A percentile compares a stretch with the other conserved stretches of the same genome.
phyloP scores from a whole-genome alignment of 495 filamentous ascomycete genomes.

The Bacidia gigantensis region DNA sequence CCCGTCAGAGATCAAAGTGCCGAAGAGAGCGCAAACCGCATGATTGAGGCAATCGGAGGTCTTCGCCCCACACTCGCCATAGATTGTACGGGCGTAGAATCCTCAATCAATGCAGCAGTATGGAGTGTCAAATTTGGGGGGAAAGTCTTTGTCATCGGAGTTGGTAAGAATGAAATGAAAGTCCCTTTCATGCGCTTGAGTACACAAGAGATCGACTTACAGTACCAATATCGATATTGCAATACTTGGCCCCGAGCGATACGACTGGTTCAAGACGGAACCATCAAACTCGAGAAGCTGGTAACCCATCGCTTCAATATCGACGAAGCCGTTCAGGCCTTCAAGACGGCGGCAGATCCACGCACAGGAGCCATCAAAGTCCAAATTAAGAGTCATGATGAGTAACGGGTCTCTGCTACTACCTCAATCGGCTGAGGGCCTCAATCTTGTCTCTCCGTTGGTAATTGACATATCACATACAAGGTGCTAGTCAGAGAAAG shows the following conservation, averaged over 20 bases:
- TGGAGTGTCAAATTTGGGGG: constrained; percentile 83
- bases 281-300: constrained; percentile 64
- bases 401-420: neutral
- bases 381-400: constrained; percentile 54
- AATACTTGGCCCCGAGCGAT: constrained; percentile 96
- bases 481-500: too few species aligned
- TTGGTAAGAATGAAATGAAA: constrained; percentile 86
- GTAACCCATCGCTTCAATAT: constrained; percentile 77
- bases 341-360: constrained; percentile 72
- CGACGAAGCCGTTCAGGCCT: constrained; percentile 80
- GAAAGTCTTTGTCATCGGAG: constrained; percentile 86
- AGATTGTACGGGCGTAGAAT: constrained; percentile 92
- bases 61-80: constrained; percentile 59
- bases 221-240: constrained; percentile 90
- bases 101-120: constrained; percentile 69
- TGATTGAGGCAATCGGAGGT: constrained; percentile 41
- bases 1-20: constrained; percentile 50
- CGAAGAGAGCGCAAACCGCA: constrained; percentile 54
- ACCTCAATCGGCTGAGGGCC: too few species aligned
- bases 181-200: constrained; percentile 87
- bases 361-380: constrained; percentile 93
- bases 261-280: constrained; percentile 65
- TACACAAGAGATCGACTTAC: constrained; percentile 81
- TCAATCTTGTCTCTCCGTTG: too few species aligned
- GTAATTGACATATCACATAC: too few species aligned